Conservation (phyloP, 1,284 basidiomycete genomes). For the Peniophora sp. region DNA sequence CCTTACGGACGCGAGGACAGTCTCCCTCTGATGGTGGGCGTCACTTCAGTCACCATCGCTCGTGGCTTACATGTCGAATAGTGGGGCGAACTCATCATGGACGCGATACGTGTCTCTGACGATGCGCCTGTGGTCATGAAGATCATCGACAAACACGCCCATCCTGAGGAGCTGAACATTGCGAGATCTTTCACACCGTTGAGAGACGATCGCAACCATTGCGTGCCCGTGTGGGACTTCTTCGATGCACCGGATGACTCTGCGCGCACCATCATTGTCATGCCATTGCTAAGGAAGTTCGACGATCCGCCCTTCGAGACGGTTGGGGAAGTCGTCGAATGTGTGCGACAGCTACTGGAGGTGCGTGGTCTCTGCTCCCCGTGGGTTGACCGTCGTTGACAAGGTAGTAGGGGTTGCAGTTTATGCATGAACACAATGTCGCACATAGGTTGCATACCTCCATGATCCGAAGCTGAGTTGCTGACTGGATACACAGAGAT, state of each 20-base stretch:
- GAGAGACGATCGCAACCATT: not conserved
- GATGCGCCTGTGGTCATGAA: not conserved
- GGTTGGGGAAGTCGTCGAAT: not conserved
- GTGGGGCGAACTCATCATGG: not conserved
- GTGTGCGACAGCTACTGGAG: not conserved
- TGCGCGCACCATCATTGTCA: not conserved
- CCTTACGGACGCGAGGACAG: too few relatives aligned
- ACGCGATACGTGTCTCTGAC: not conserved
- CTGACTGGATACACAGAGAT: not conserved
- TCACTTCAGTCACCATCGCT: too few relatives aligned
- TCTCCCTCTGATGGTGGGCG: too few relatives aligned
- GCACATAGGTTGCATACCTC: slow-evolving; percentile 7
- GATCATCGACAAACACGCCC: not conserved
- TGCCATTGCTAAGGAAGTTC: not conserved
- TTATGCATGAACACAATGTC: slow-evolving; percentile 6
- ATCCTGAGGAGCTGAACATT: not conserved
- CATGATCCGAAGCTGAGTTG: not conserved
- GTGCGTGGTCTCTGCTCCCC: not conserved
- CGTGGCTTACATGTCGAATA: too few relatives aligned
- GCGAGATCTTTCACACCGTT: not conserved
- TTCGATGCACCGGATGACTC: not conserved
- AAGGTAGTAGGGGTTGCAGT: slow-evolving; percentile 2
- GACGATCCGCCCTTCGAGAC: not conserved
- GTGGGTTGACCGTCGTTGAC: not conserved
- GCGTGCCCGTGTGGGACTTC: not conserved